Percentiles rank a stretch among this genome's conserved stretches.
These are phyloP conservation scores for Arthrobotrys sphaeroides DNA, from an alignment of 2,329 filamentous ascomycete genomes.

Conservation along the genomic window DNA sequence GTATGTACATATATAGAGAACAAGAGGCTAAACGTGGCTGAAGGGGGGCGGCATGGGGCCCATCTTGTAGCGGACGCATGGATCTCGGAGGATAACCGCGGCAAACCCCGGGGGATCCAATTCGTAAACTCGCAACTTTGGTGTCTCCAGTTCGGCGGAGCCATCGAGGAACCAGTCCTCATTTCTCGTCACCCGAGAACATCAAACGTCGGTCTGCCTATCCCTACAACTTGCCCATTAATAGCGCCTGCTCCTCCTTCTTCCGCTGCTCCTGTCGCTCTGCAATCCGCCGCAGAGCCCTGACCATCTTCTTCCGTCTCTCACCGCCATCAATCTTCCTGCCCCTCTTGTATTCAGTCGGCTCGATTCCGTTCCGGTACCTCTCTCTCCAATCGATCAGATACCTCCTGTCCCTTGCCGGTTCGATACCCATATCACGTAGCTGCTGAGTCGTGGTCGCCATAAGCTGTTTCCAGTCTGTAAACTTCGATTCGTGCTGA, in stretches of 20 bases:
- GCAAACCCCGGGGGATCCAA: too few species aligned
- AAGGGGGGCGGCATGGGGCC: too few species aligned
- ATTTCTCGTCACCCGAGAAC: too few species aligned
- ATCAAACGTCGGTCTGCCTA: too few species aligned
- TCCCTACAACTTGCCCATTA: conserved; percentile 17
- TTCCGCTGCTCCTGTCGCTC: conserved; percentile 77
- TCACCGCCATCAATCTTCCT: conserved; percentile 97
- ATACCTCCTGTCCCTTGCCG: conserved; percentile 81
- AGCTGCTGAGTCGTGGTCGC: conserved; percentile 79
- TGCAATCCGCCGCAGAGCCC: conserved; percentile 82
- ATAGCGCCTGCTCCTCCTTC: conserved; percentile 49
- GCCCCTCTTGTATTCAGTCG: conserved; percentile 80
- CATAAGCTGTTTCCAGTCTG: conserved; percentile 90
- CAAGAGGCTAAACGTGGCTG: too few species aligned
- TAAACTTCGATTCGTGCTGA: conserved; percentile 84
- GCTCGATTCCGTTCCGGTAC: conserved; percentile 72
- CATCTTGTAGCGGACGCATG: too few species aligned
- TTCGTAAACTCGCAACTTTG: too few species aligned
- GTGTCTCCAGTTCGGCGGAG: too few species aligned
- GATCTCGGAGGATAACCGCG: too few species aligned
- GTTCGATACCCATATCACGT: conserved; percentile 84
- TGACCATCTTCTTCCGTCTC: conserved; percentile 82
- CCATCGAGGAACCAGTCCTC: too few species aligned
- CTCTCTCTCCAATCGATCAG: conserved; percentile 87
- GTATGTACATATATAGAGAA: conserved; percentile 2